Base-by-base conservation (phyloP, 371 early-diverging fungal species). In the Fennellomyces sp. region DNA sequence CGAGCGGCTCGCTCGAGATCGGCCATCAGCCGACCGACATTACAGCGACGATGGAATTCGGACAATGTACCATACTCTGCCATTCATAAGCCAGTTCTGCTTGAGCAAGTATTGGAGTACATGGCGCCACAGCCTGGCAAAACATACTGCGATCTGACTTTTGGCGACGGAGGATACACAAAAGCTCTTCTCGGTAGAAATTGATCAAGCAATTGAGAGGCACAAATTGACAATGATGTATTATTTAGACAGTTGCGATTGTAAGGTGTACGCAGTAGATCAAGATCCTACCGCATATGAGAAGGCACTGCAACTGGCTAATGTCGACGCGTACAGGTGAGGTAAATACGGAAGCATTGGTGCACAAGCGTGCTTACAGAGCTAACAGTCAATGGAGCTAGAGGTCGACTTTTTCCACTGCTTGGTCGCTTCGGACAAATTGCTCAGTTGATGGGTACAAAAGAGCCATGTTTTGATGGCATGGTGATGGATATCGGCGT, bases 401-500 rank as follows among this genome's bases (percentile, higher is more conserved):
- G 72, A 27, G 76, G 73, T 17, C 67, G 84, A 4, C 56, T 82
- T 15, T 69, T 82, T 41, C 83, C 85, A 19, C 21, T 79, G 2
- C 63, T 84, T 19, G 75, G 78, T 15, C 72, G 68, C 56, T 92
- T 90, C 76, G 85, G 90, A 13, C 69, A 87, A 26, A 66, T 87
- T 1, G 38, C 60, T 27, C 52, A 15, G 5, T 63, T 69, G 30
- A 59, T 66, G 26, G 39, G 21, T 19, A n/a, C 11, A 29, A 80
- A 78, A 10, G 15, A 52, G 1, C 77, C 76, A 7, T 80, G 79
- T 49, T 72, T 88, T 36, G 86, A 88, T 72, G 93, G 91, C 11
- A 81, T 89, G 35, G 75, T 91, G 12, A 84, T 89, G 68, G 93
- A 92, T 62, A 82, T 92, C 56, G 91, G 93, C 39, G 80, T 92